Evolutionary conservation across 768 basidiomycete genomes (phyloP).

Genomic region (Podaxis rugospora): DNA sequence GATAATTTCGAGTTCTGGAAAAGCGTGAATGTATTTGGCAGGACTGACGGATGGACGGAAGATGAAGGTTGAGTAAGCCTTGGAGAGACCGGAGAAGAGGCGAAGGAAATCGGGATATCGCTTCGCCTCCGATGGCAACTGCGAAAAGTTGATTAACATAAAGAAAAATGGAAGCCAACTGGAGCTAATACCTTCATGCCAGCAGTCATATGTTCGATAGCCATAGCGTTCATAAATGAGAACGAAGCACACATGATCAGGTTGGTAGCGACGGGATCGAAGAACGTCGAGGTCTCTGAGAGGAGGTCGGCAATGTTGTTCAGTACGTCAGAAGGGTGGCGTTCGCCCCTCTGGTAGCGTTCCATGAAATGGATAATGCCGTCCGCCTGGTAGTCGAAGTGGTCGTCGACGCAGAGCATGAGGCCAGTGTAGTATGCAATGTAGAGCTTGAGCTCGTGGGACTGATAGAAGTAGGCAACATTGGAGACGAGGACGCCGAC

Average conservation of each 20-base stretch:
- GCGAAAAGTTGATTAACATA: neutral
- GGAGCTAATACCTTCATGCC: neutral
- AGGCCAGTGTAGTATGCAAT: conserved; percentile 12
- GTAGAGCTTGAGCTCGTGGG: conserved; percentile 9
- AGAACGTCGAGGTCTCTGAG: conserved; percentile 5
- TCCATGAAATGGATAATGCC: conserved; percentile 10
- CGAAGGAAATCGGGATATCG: conserved; percentile 11
- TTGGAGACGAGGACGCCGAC: conserved; percentile 11
- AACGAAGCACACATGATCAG: conserved; percentile 10
- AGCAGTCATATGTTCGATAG: conserved; percentile 7
- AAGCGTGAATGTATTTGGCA: conserved; percentile 11
- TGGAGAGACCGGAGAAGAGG: conserved; percentile 12
- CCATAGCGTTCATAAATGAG: conserved; percentile 12
- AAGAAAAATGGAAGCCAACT: neutral
- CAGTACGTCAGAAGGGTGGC: conserved; percentile 9
- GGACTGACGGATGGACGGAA: conserved; percentile 9
- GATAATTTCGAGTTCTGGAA: conserved; percentile 10
- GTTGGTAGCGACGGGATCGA: conserved; percentile 8
- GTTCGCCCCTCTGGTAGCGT: conserved; percentile 8
- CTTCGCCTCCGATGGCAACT: conserved; percentile 10
- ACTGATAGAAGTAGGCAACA: conserved; percentile 10
- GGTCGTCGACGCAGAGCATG: conserved; percentile 10
- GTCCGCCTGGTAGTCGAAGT: conserved; percentile 8
- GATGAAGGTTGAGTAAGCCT: conserved; percentile 11
- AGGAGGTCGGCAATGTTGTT: conserved; percentile 9